Evolutionary conservation across 345 rosid species (phyloP).

Genomic region (Salix arbutifolia): DNA sequence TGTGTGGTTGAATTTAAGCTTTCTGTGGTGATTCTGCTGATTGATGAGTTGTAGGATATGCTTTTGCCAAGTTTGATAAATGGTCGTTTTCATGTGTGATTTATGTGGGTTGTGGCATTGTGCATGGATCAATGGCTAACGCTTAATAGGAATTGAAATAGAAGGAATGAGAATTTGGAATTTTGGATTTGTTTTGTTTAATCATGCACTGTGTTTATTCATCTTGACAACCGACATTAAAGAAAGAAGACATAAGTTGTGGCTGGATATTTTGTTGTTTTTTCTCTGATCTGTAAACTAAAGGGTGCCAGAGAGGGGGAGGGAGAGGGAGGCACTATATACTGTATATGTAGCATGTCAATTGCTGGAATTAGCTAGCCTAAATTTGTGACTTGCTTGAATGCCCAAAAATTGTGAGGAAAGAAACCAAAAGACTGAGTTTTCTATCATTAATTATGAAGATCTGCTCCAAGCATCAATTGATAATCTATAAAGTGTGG

Average conservation of each 20-base stretch:
- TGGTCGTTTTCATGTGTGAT: neutral
- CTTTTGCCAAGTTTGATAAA: neutral
- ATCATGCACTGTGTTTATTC: slow-evolving; percentile 6
- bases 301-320: neutral
- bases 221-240: neutral
- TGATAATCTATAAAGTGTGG: neutral
- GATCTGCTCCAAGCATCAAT: neutral
- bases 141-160: neutral
- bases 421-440: neutral
- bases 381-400: neutral
- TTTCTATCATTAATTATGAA: neutral
- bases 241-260: neutral
- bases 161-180: neutral
- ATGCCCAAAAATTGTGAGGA: neutral
- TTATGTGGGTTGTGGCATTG: neutral
- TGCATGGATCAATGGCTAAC: neutral
- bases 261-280: neutral
- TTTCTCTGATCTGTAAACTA: neutral
- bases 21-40: neutral
- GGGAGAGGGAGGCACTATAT: neutral
- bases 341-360: neutral
- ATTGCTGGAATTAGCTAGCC: neutral
- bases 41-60: slow-evolving; percentile 7
- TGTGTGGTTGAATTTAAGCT: slow-evolving; percentile 1
- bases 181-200: neutral